phyloP scores from a whole-genome alignment of 192 early-diverging fungal genomes.

The Podila clonocystis region DNA sequence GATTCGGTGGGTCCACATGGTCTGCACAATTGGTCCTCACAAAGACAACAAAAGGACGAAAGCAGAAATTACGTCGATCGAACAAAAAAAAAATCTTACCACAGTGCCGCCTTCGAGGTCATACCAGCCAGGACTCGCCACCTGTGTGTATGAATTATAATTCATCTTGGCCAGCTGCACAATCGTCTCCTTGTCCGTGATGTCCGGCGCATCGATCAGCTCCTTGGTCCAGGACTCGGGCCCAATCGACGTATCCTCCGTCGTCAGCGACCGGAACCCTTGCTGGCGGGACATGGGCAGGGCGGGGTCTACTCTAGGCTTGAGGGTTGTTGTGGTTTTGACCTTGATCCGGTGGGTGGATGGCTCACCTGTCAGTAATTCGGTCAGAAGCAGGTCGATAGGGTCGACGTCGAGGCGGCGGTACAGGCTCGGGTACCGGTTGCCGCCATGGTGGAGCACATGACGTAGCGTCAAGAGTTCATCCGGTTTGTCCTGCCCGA shows the following conservation, averaged over 20 bases:
- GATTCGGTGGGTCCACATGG: too few relatives aligned
- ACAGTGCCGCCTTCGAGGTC: slow-evolving; percentile 66
- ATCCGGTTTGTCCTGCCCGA: slow-evolving; percentile 20
- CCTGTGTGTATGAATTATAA: slow-evolving; percentile 84
- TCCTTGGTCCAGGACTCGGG: slow-evolving; percentile 29
- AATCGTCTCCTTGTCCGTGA: slow-evolving; percentile 78
- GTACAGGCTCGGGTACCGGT: slow-evolving; percentile 40
- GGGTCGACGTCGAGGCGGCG: slow-evolving; percentile 43
- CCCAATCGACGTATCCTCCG: slow-evolving; percentile 34
- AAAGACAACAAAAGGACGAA: neutral
- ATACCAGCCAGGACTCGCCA: slow-evolving; percentile 72
- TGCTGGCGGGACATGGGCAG: slow-evolving; percentile 29
- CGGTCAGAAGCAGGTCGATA: slow-evolving; percentile 9
- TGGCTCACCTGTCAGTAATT: slow-evolving; percentile 29
- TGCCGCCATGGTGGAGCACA: slow-evolving; percentile 49
- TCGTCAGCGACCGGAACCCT: slow-evolving; percentile 68
- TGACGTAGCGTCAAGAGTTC: slow-evolving; percentile 49
- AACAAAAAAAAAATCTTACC: slow-evolving; percentile 49
- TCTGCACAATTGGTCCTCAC: too few relatives aligned
- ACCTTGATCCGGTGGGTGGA: slow-evolving; percentile 44
- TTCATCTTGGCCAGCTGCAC: slow-evolving; percentile 83
- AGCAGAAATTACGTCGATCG: neutral
- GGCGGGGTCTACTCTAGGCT: slow-evolving; percentile 1
- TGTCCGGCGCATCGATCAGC: slow-evolving; percentile 67
- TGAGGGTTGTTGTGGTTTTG: slow-evolving; percentile 33